These are phyloP conservation scores for Apiotrichum sp. DNA, from an alignment of 1,284 basidiomycete species.

Conservation along the genomic window DNA sequence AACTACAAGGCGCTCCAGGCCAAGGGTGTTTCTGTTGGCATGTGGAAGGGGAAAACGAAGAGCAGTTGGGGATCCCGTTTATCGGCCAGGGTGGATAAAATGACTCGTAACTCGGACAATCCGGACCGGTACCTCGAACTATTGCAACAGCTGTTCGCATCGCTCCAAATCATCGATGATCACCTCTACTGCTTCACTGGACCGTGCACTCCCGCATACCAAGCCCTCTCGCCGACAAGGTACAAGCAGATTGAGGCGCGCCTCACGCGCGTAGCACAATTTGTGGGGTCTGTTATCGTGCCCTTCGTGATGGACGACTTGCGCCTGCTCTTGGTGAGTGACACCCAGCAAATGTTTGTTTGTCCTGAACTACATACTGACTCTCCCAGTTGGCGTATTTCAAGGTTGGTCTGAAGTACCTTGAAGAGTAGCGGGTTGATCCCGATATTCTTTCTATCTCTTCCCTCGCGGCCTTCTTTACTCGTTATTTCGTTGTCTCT, in stretches of 20 bases:
- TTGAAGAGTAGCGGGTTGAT: slow-evolving; percentile 28
- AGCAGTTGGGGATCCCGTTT: slow-evolving; percentile 70
- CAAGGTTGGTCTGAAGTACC: slow-evolving; percentile 32
- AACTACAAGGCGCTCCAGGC: slow-evolving; percentile 85
- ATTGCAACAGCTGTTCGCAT: slow-evolving; percentile 66
- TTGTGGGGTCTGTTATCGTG: slow-evolving; percentile 81
- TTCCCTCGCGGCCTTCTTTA: no score
- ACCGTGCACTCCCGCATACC: slow-evolving; percentile 59
- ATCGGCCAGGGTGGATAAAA: slow-evolving; percentile 76
- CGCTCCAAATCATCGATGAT: slow-evolving; percentile 75
- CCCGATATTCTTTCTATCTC: neutral
- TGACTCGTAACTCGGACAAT: slow-evolving; percentile 83
- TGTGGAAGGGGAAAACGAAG: slow-evolving; percentile 65
- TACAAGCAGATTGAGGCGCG: slow-evolving; percentile 64
- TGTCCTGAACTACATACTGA: neutral
- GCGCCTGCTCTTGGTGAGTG: slow-evolving; percentile 65
- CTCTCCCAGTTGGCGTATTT: slow-evolving; percentile 31
- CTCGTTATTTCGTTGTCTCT: neutral
- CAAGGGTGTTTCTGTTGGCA: slow-evolving; percentile 60
- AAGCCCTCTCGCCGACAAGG: slow-evolving; percentile 60
- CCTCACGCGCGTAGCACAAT: slow-evolving; percentile 75
- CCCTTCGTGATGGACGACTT: slow-evolving; percentile 78
- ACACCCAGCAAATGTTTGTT: neutral
- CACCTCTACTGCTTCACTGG: slow-evolving; percentile 67
- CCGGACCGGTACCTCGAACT: slow-evolving; percentile 77